Base-by-base conservation (phyloP, 2,329 filamentous ascomycete species). In the Fusarium sterilihyphosum region DNA sequence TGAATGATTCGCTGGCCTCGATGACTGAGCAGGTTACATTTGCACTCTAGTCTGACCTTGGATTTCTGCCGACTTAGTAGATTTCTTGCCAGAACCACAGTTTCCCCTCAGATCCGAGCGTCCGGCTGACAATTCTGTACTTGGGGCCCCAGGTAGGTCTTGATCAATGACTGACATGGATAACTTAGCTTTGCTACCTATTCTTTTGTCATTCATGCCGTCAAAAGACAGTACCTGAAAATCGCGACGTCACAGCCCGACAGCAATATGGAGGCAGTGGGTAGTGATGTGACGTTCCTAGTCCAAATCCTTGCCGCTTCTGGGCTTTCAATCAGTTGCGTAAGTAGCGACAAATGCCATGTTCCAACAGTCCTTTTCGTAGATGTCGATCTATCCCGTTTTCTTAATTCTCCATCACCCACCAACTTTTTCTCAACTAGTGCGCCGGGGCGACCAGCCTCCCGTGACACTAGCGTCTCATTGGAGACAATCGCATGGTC, bases 381-480 rank as follows among this genome's bases (percentile, higher is more conserved):
- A 38, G 73, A 65, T 60, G 73, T 68, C 61, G 76, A 78, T 78
- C 73, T 62, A 65, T 73, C 61, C 76, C 58, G 43, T 57, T 67
- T 65, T 78, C 35, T 54, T 62, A 65, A 65, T 62, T 66, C 67
- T 66, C 64, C 64, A 61, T 60, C n/a, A 29, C 62, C 63, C 73
- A 68, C 60, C 65, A 65, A 54, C 63, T 56, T 53, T 35, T 57
- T 60, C 52, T 54, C 53, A 71, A 62, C 66, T 65, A 74, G 74
- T 58, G 65, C 63, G 62, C 61, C 65, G 62, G 63, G 73, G 72
- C 61, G 60, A 71, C 61, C 75, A 78, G 77, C 76, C 74, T 78
- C 77, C 77, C 77, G 77, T 41, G 63, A 67, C 70, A 76, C 77
- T 78, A 78, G 68, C 49, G 52, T 64, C 50, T 64, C 29, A 77